A percentile compares a stretch with the other conserved stretches of the same genome.
phyloP scores from a whole-genome alignment of 768 basidiomycete species.

The Pleurotus cornucopiae region DNA sequence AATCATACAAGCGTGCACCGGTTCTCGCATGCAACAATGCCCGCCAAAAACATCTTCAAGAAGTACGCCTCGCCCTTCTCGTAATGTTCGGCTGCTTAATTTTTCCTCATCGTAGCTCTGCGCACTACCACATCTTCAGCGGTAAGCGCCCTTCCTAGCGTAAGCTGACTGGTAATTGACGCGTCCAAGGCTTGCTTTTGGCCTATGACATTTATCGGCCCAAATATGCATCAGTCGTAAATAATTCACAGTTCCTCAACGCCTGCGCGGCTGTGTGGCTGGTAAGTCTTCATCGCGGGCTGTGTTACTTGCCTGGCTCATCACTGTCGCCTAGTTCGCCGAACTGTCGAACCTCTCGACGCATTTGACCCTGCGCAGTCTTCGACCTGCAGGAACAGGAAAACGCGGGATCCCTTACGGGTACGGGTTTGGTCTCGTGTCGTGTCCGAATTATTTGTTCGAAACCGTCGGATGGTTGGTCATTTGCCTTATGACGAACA shows the following conservation, averaged over 20 bases:
- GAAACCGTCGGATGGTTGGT: slow-evolving; percentile 76
- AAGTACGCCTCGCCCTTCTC: slow-evolving; percentile 53
- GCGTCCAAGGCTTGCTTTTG: slow-evolving; percentile 61
- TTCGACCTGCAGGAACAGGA: slow-evolving; percentile 78
- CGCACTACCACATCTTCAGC: slow-evolving; percentile 83
- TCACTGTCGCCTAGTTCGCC: slow-evolving; percentile 53
- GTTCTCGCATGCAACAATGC: slow-evolving; percentile 96
- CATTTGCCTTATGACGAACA: slow-evolving; percentile 74
- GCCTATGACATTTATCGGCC: slow-evolving; percentile 82
- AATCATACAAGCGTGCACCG: slow-evolving; percentile 57
- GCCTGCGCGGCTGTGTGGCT: slow-evolving; percentile 65
- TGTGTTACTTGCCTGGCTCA: slow-evolving; percentile 1
- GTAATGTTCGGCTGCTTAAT: neutral
- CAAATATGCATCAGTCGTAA: slow-evolving; percentile 58
- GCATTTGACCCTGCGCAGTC: slow-evolving; percentile 76
- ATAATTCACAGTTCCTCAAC: slow-evolving; percentile 64
- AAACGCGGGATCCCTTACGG: slow-evolving; percentile 87
- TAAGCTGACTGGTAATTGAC: neutral
- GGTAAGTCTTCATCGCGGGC: slow-evolving; percentile 42
- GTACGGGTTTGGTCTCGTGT: slow-evolving; percentile 84
- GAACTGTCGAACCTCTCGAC: slow-evolving; percentile 82
- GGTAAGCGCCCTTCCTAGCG: slow-evolving; percentile 28
- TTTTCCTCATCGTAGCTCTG: slow-evolving; percentile 49
- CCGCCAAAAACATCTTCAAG: slow-evolving; percentile 76
- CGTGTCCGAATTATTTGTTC: slow-evolving; percentile 94